These are phyloP conservation scores for Ceratobasidium sp. DNA, from an alignment of 1,284 basidiomycete genomes.

Conservation along the genomic window DNA sequence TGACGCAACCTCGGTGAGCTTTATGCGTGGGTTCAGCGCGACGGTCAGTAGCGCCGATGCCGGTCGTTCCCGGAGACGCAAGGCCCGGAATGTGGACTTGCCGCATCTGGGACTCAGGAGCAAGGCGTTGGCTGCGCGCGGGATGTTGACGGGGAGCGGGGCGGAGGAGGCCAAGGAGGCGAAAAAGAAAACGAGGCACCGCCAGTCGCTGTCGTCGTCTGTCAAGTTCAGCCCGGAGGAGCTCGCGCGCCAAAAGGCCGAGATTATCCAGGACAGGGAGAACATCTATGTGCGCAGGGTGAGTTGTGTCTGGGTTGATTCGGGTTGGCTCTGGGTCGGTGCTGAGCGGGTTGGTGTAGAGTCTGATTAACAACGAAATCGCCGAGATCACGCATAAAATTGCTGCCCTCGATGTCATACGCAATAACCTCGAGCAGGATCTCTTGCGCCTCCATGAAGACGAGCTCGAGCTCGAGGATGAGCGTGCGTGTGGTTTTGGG, in stretches of 20 bases:
- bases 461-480: slow-evolving; percentile 94
- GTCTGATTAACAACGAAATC: slow-evolving; percentile 85
- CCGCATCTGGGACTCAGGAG: slow-evolving; percentile 81
- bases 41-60: slow-evolving; percentile 89
- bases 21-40: slow-evolving; percentile 89
- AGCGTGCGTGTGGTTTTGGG: slow-evolving; percentile 66
- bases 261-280: slow-evolving; percentile 89
- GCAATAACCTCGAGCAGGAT: slow-evolving; percentile 82
- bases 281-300: slow-evolving; percentile 88
- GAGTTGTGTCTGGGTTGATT: slow-evolving; percentile 54
- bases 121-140: slow-evolving; percentile 79
- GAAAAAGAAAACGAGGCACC: slow-evolving; percentile 66
- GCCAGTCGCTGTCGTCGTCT: slow-evolving; percentile 71
- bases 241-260: slow-evolving; percentile 79
- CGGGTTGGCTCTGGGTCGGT: neutral
- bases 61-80: slow-evolving; percentile 76
- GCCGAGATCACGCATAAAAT: slow-evolving; percentile 90
- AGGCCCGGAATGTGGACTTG: slow-evolving; percentile 82
- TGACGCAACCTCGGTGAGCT: slow-evolving; percentile 61
- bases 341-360: slow-evolving; percentile 59
- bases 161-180: slow-evolving; percentile 61
- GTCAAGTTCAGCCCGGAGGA: slow-evolving; percentile 85
- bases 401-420: slow-evolving; percentile 82
- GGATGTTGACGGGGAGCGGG: slow-evolving; percentile 71
- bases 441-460: slow-evolving; percentile 92